Conservation (phyloP, 1,284 basidiomycete genomes). For the Psilocybe mexicana region DNA sequence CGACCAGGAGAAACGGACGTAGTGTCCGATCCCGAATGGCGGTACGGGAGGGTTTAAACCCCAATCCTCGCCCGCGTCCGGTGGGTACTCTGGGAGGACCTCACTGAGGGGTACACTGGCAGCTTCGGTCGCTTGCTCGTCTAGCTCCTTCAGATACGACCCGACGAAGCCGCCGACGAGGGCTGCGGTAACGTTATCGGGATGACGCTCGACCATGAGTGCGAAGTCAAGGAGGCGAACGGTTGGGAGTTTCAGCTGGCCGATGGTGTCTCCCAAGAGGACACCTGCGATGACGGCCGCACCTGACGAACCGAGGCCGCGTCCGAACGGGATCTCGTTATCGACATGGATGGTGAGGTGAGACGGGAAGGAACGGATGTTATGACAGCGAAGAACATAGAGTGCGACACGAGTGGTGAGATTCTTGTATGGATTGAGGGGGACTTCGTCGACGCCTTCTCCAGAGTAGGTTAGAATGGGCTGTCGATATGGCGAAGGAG, state of each 20-base stretch:
- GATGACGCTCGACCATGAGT: conserved; percentile 98
- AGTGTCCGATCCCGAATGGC: conserved; percentile 92
- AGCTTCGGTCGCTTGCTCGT: conserved; percentile 72
- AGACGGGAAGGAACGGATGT: conserved; percentile 74
- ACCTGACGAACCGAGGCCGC: conserved; percentile 95
- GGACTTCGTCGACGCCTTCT: conserved; percentile 88
- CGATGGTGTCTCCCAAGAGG: conserved; percentile 85
- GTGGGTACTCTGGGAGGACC: conserved; percentile 95
- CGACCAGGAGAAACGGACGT: conserved; percentile 90
- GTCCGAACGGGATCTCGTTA: conserved; percentile 97
- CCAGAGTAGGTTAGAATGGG: conserved; percentile 84
- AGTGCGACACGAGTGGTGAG: conserved; percentile 97
- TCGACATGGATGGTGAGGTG: conserved; percentile 74
- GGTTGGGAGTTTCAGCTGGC: conserved; percentile 67
- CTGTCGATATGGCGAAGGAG: conserved; percentile 38
- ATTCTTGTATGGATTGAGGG: conserved; percentile 95
- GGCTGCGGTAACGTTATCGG: conserved; percentile 98
- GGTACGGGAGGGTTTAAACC: conserved; percentile 87
- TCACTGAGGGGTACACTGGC: conserved; percentile 93
- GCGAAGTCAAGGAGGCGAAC: conserved; percentile 92
- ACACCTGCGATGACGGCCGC: conserved; percentile 98
- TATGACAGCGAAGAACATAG: conserved; percentile 92
- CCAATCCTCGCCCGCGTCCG: conserved; percentile 91
- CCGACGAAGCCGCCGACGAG: conserved; percentile 98
- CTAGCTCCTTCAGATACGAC: conserved; percentile 91